phyloP scores from a whole-genome alignment of 305 asterid species.

The Fraxinus albicans region DNA sequence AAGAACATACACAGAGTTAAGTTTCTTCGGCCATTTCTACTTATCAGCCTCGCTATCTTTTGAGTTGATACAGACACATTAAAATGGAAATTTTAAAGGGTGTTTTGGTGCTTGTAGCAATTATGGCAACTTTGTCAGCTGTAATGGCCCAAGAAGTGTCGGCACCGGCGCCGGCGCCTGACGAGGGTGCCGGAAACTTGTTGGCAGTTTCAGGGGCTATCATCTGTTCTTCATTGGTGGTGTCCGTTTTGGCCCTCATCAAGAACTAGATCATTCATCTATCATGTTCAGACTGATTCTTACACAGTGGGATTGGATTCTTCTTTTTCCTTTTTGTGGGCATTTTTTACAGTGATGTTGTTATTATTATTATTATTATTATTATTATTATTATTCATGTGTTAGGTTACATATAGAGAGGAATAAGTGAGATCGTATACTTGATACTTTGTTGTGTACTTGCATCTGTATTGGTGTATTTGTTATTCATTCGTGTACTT shows the following conservation, averaged over 20 bases:
- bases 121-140: slow-evolving; percentile 30
- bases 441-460: no score
- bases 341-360: no score
- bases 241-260: slow-evolving; percentile 41
- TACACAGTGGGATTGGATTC: neutral
- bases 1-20: no score
- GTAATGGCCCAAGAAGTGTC: slow-evolving; percentile 38
- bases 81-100: slow-evolving; percentile 19
- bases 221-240: slow-evolving; percentile 38
- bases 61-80: neutral
- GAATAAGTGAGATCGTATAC: no score
- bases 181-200: slow-evolving; percentile 35
- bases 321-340: no score
- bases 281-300: neutral
- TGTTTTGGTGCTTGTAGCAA: slow-evolving; percentile 20
- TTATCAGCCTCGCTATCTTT: neutral
- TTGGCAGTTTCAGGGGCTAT: slow-evolving; percentile 47
- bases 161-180: slow-evolving; percentile 56
- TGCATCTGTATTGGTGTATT: no score
- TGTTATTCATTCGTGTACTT: no score
- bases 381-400: no score
- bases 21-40: neutral
- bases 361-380: no score
- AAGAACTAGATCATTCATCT: slow-evolving; percentile 27
- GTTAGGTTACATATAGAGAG: no score